These are phyloP conservation scores for Aspergillus asperescens DNA, from an alignment of 495 filamentous ascomycete genomes.

Conservation along the genomic window DNA sequence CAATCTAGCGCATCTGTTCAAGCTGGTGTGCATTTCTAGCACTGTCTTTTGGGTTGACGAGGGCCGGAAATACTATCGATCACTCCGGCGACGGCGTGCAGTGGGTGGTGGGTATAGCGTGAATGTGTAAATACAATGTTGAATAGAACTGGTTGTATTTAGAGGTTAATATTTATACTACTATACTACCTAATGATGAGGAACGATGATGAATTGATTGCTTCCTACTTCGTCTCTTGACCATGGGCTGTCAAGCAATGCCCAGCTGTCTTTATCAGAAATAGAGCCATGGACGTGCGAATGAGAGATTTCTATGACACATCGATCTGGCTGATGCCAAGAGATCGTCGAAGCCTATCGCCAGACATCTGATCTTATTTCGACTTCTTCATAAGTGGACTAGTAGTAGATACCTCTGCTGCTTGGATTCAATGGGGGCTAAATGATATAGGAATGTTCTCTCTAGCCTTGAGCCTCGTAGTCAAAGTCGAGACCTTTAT, in stretches of 20 bases:
- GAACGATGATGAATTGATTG: too few species aligned
- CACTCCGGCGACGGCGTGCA: slow-evolving; percentile 29
- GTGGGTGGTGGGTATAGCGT: slow-evolving; percentile 41
- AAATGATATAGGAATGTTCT: too few species aligned
- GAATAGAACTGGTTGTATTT: slow-evolving; percentile 10
- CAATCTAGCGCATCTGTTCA: slow-evolving; percentile 61
- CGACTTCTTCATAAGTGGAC: background rate
- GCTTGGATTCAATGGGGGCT: background rate
- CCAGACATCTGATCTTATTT: slow-evolving; percentile 2
- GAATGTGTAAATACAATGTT: slow-evolving; percentile 33
- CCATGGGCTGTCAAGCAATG: background rate
- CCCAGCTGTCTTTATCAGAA: background rate
- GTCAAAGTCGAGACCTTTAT: too few species aligned
- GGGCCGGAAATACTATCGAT: slow-evolving; percentile 63
- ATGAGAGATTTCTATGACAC: slow-evolving; percentile 6
- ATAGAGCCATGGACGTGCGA: background rate
- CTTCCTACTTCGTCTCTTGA: too few species aligned
- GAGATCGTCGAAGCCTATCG: slow-evolving; percentile 9
- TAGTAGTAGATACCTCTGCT: background rate
- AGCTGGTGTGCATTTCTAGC: slow-evolving; percentile 69
- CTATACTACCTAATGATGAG: slow-evolving; percentile 1
- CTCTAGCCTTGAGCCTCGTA: too few species aligned
- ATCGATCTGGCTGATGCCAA: slow-evolving; percentile 1
- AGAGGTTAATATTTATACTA: background rate
- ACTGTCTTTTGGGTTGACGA: slow-evolving; percentile 95